Percentiles rank a stretch among this genome's conserved stretches.
Conservation (phyloP, 2,329 filamentous ascomycete species). For the Akanthomyces muscarius region DNA sequence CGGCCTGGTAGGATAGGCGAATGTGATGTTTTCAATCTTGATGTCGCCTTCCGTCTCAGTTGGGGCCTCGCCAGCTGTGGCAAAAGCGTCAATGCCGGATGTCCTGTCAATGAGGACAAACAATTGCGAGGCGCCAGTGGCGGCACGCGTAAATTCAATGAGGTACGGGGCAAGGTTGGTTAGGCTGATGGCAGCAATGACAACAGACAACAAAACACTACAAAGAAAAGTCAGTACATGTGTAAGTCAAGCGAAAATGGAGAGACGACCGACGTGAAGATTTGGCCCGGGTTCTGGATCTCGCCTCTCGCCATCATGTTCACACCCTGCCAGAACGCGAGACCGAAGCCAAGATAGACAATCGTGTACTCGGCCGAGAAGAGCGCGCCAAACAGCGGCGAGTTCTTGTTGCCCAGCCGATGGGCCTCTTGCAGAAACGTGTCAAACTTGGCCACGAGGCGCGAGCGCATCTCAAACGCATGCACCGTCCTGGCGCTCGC, state of each 20-base stretch:
- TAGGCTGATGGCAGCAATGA: slow-evolving; percentile 35
- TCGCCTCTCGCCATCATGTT: slow-evolving; percentile 35
- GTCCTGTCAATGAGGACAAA: slow-evolving; percentile 36
- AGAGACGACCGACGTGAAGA: slow-evolving; percentile 33
- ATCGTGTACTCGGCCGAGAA: slow-evolving; percentile 38
- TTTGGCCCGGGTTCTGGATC: slow-evolving; percentile 34
- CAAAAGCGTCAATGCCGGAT: slow-evolving; percentile 36
- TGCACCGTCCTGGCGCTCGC: slow-evolving; percentile 39
- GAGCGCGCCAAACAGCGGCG: slow-evolving; percentile 34
- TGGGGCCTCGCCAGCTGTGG: slow-evolving; percentile 29
- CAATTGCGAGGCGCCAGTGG: slow-evolving; percentile 33
- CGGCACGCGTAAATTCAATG: slow-evolving; percentile 37
- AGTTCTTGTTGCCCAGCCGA: slow-evolving; percentile 35
- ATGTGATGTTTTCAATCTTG: slow-evolving; percentile 38
- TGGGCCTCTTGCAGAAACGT: slow-evolving; percentile 35
- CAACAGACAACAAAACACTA: slow-evolving; percentile 37
- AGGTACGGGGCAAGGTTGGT: slow-evolving; percentile 35
- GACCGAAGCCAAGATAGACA: slow-evolving; percentile 39
- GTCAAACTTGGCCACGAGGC: slow-evolving; percentile 37
- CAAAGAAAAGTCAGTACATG: background rate
- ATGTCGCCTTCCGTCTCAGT: slow-evolving; percentile 31
- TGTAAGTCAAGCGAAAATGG: background rate
- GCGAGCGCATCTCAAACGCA: slow-evolving; percentile 39
- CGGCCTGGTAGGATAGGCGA: slow-evolving; percentile 43
- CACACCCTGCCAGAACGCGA: slow-evolving; percentile 45